A percentile compares a stretch with the other conserved stretches of the same genome.
Conservation (phyloP, 1,139 yeast species). For the Lodderomyces parapsilosis region DNA sequence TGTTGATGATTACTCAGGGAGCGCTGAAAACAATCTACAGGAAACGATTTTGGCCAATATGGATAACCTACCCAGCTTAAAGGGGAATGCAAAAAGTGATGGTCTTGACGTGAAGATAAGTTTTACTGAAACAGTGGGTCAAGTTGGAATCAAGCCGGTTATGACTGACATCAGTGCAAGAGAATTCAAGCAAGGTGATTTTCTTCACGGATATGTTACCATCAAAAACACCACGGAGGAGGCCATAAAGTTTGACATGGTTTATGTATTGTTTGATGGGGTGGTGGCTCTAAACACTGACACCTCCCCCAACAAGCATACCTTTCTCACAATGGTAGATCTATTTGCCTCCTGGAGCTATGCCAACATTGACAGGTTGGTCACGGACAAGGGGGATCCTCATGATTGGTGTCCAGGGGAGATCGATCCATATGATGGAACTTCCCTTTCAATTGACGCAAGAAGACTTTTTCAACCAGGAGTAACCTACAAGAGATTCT, state of each 20-base stretch:
- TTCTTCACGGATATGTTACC: slow-evolving; percentile 39
- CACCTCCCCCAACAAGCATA: slow-evolving; percentile 23
- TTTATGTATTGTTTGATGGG: slow-evolving; percentile 42
- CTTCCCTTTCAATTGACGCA: slow-evolving; percentile 37
- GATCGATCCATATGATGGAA: slow-evolving; percentile 43
- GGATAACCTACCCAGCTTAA: slow-evolving; percentile 37
- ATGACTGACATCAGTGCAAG: slow-evolving; percentile 27
- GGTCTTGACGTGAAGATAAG: slow-evolving; percentile 31
- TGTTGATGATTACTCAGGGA: slow-evolving; percentile 11
- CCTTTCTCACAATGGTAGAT: slow-evolving; percentile 45
- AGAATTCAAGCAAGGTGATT: slow-evolving; percentile 42
- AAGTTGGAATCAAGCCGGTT: slow-evolving; percentile 38
- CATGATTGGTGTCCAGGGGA: slow-evolving; percentile 53
- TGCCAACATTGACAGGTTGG: slow-evolving; percentile 45
- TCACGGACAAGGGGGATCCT: slow-evolving; percentile 48
- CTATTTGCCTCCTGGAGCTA: slow-evolving; percentile 48
- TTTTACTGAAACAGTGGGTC: slow-evolving; percentile 43
- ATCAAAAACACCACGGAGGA: slow-evolving; percentile 29
- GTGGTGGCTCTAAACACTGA: slow-evolving; percentile 27
- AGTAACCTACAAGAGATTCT: slow-evolving; percentile 41
- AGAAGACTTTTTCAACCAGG: slow-evolving; percentile 39
- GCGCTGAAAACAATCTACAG: slow-evolving; percentile 39
- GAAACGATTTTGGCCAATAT: slow-evolving; percentile 45
- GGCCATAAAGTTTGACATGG: slow-evolving; percentile 42
- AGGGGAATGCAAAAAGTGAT: slow-evolving; percentile 25